These are phyloP conservation scores for Aspergillus egyptiacus DNA, from an alignment of 495 filamentous ascomycete genomes.

Conservation along the genomic window DNA sequence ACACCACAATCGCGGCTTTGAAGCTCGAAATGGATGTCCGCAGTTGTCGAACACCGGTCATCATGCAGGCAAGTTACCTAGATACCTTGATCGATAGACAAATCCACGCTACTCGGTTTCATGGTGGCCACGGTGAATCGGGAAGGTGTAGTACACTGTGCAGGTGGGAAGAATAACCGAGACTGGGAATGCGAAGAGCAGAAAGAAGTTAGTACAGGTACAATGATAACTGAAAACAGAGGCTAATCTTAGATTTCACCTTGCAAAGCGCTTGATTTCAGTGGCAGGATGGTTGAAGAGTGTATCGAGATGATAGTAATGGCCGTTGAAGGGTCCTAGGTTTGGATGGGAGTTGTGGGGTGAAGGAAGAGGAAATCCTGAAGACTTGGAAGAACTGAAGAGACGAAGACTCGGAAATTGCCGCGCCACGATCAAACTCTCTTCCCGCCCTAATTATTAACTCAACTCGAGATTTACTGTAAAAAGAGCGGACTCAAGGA, in stretches of 20 bases:
- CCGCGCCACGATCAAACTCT: conserved; percentile 8
- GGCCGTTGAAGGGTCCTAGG: not conserved
- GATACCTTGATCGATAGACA: conserved; percentile 47
- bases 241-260: conserved; percentile 5
- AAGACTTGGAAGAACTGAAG: not conserved
- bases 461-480: not conserved
- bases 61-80: conserved; percentile 40
- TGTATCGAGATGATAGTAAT: not conserved
- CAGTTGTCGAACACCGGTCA: conserved; percentile 45
- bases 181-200: conserved; percentile 1
- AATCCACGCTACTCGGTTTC: conserved; percentile 41
- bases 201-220: conserved; percentile 2
- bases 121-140: conserved; percentile 27
- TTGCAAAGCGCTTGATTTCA: not conserved
- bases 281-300: not conserved
- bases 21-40: not conserved
- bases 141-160: conserved; percentile 28
- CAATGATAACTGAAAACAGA: not conserved
- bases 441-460: not conserved
- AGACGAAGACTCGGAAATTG: not conserved
- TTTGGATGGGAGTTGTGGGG: no score
- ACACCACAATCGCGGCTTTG: not conserved
- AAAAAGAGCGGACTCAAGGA: no score
- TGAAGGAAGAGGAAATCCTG: not conserved
- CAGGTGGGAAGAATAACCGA: conserved; percentile 3